Evolutionary conservation across 805 yeast species (phyloP), one percentile per base, ranked within the genome.

Genomic region (Teunomyces cretensis): DNA sequence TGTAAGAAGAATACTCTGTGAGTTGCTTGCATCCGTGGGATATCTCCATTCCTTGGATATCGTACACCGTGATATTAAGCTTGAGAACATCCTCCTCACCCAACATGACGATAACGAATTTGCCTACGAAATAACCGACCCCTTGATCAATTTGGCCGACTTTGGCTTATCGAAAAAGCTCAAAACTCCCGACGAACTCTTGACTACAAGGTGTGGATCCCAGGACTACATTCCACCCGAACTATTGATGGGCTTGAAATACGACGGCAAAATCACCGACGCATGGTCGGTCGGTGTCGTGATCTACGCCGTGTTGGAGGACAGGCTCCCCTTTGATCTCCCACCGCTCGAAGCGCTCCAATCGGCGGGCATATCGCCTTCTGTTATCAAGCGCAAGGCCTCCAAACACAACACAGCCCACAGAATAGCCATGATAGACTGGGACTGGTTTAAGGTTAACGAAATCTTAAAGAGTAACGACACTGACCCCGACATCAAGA

Each of bases 191-290:
- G 71, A 79, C 51, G 86, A 89, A 19, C 55, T 84, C 46, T 73
- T 95, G 19, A 77, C 87, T 2, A 92, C 98, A 1, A 68, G 98
- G 49, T 94, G 99, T 64, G 99, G 99, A 0, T 88, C 96, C 1
- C 97, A 88, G 51, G 99, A 94, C 61, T 94, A 94, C 57, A 96
- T 94, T 6, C 85, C 97, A 0, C 99, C 99, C 0, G 99, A 94
- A 59, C 67, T 94, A 17, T 69, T 94, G 31, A 80, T 94, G 81
- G 98, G 98, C 1, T 74, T 88, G 45, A 85, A 89, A 6, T 94
- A 94, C 59, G 92, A 92, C 57, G 99, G 99, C 9, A 78, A 86
- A 42, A 81, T 88, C 51, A 85, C 94, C 40, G 99, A 94, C 62
- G 74, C 91, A 14, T 94, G 99, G 99, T 88, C 97, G 1, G 64